Percentiles rank a stretch among this genome's conserved stretches.
phyloP scores from a whole-genome alignment of 2,329 filamentous ascomycete species.

The Pseudomassariella vexata region DNA sequence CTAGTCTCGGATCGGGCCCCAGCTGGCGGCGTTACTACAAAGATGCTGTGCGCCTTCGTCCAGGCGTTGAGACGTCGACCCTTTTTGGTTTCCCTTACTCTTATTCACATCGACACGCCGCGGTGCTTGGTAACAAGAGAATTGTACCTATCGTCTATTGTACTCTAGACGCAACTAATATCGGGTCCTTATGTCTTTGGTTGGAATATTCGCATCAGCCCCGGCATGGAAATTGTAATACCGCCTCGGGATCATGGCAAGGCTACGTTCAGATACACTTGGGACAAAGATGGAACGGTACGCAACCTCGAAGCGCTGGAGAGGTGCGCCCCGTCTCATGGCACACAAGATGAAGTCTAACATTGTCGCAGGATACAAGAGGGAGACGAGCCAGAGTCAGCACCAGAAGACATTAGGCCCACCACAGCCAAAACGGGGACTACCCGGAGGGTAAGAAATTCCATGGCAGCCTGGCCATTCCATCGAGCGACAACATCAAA shows the following conservation, averaged over 20 bases:
- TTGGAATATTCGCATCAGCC: slow-evolving; percentile 11
- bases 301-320: slow-evolving; percentile 20
- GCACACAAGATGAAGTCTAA: not conserved
- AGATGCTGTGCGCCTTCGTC: no score
- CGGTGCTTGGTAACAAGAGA: no score
- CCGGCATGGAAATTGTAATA: slow-evolving; percentile 20
- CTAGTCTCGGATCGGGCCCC: no score
- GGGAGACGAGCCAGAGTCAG: not conserved
- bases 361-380: slow-evolving; percentile 1
- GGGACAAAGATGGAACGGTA: slow-evolving; percentile 16
- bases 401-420: no score
- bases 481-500: slow-evolving; percentile 19
- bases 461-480: slow-evolving; percentile 7
- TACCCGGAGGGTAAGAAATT: no score
- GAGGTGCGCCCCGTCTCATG: slow-evolving; percentile 13
- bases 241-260: slow-evolving; percentile 16
- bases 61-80: no score
- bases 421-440: no score
- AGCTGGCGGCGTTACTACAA: no score
- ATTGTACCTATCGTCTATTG: no score
- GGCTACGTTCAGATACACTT: slow-evolving; percentile 17
- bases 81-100: no score
- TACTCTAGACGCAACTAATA: no score
- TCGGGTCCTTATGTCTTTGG: slow-evolving; percentile 13
- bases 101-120: no score